A percentile compares a stretch with the other conserved stretches of the same genome.
These are phyloP conservation scores for Phytophthora litchii DNA, from an alignment of 352 stramenopile genomes.

Conservation along the genomic window DNA sequence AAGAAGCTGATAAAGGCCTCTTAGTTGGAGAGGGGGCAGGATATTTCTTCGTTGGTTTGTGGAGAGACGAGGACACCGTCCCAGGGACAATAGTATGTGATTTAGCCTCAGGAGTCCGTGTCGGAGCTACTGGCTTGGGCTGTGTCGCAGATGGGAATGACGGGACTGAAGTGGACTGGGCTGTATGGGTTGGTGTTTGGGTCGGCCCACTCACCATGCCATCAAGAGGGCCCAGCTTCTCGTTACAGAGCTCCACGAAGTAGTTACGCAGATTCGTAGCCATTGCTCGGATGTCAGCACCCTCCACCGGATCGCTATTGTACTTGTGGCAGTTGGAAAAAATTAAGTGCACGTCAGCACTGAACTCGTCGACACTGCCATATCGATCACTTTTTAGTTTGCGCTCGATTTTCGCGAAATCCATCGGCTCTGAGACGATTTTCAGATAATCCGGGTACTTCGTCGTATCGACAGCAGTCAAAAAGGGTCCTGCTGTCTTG, in stretches of 20 bases:
- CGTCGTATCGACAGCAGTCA: slow-evolving; percentile 85
- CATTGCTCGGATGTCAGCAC: slow-evolving; percentile 88
- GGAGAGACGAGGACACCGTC: slow-evolving; percentile 16
- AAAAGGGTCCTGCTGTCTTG: slow-evolving; percentile 76
- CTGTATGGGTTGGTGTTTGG: slow-evolving; percentile 19
- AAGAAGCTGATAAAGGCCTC: slow-evolving; percentile 11
- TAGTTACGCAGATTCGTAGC: slow-evolving; percentile 81
- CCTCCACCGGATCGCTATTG: slow-evolving; percentile 87
- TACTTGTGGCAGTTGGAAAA: slow-evolving; percentile 92
- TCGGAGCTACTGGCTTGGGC: slow-evolving; percentile 19
- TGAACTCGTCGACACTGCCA: slow-evolving; percentile 77
- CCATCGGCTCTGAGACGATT: slow-evolving; percentile 84
- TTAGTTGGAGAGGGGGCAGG: slow-evolving; percentile 32
- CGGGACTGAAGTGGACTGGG: slow-evolving; percentile 1
- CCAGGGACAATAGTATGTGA: slow-evolving; percentile 4
- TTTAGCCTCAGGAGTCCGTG: slow-evolving; percentile 16
- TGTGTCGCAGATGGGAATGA: slow-evolving; percentile 15
- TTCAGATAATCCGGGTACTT: slow-evolving; percentile 87
- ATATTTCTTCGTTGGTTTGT: slow-evolving; percentile 40
- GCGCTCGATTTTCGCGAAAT: slow-evolving; percentile 88
- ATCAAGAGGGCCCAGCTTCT: slow-evolving; percentile 55
- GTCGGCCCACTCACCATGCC: slow-evolving; percentile 30
- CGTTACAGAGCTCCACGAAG: slow-evolving; percentile 79
- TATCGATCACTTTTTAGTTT: slow-evolving; percentile 89
- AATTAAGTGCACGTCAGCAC: slow-evolving; percentile 85